Conservation (phyloP, 23 red algal genomes). For the Gracilaria domingensis region DNA sequence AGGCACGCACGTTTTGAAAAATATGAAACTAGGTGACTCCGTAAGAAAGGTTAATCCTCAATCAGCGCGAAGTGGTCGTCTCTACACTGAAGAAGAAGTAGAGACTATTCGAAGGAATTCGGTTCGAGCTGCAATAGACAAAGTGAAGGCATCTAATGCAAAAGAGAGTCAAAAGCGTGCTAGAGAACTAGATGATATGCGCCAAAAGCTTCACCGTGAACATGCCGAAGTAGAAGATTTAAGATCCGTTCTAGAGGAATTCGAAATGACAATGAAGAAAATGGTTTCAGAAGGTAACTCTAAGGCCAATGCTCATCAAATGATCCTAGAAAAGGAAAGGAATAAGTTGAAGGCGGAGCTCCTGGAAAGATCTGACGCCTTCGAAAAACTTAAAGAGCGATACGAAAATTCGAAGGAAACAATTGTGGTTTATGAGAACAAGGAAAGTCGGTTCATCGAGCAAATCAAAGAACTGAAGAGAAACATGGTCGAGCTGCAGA, state of each 20-base stretch:
- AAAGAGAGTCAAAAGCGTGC: slow-evolving; percentile 35
- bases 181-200: slow-evolving; percentile 32
- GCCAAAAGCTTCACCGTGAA: slow-evolving; percentile 54
- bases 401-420: slow-evolving; percentile 69
- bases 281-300: slow-evolving; percentile 73
- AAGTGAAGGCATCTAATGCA: slow-evolving; percentile 3
- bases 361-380: slow-evolving; percentile 60
- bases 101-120: slow-evolving; percentile 30
- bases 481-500: slow-evolving; percentile 69
- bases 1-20: slow-evolving; percentile 15
- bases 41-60: slow-evolving; percentile 36
- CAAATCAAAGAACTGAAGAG: slow-evolving; percentile 68
- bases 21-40: slow-evolving; percentile 48
- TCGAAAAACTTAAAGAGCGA: slow-evolving; percentile 46
- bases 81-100: slow-evolving; percentile 62
- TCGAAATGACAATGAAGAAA: slow-evolving; percentile 66
- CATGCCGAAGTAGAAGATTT: slow-evolving; percentile 41
- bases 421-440: slow-evolving; percentile 53
- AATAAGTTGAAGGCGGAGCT: slow-evolving; percentile 69
- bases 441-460: slow-evolving; percentile 61
- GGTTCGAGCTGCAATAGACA: slow-evolving; percentile 27
- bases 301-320: slow-evolving; percentile 37
- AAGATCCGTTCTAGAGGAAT: slow-evolving; percentile 49
- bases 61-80: slow-evolving; percentile 11
- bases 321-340: slow-evolving; percentile 52